phyloP scores from a whole-genome alignment of 2,329 filamentous ascomycete species.

The Teratosphaeria zuluensis region DNA sequence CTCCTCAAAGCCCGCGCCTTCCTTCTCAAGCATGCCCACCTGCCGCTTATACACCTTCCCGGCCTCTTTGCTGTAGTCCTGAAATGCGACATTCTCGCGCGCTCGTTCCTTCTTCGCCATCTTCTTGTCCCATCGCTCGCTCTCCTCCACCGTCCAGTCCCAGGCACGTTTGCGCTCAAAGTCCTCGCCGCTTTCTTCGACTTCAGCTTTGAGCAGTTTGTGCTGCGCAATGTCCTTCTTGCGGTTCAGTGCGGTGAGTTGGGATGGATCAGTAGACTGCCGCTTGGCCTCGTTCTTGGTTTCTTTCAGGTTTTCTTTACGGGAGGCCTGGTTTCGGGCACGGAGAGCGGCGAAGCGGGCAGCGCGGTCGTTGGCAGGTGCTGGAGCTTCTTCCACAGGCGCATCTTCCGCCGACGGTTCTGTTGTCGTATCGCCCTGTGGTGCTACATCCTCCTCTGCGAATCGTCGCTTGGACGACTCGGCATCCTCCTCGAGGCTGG shows the following conservation, averaged over 20 bases:
- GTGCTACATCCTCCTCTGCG: slow-evolving; percentile 13
- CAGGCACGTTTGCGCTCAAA: slow-evolving; percentile 97
- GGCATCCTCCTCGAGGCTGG: slow-evolving; percentile 19
- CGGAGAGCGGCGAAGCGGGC: slow-evolving; percentile 82
- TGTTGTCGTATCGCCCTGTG: slow-evolving; percentile 5
- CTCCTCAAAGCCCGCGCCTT: slow-evolving; percentile 16
- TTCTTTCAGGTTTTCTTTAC: slow-evolving; percentile 71
- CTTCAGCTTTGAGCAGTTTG: slow-evolving; percentile 87
- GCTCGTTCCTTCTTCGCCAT: slow-evolving; percentile 75
- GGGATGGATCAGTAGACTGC: slow-evolving; percentile 63
- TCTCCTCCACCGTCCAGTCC: slow-evolving; percentile 97
- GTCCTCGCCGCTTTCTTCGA: slow-evolving; percentile 74
- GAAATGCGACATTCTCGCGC: slow-evolving; percentile 78
- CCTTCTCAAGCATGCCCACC: slow-evolving; percentile 59
- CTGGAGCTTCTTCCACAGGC: slow-evolving; percentile 1
- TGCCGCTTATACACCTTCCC: slow-evolving; percentile 92
- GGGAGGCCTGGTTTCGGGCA: slow-evolving; percentile 48
- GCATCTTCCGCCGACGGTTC: slow-evolving; percentile 6
- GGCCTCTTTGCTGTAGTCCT: slow-evolving; percentile 78
- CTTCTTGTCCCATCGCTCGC: slow-evolving; percentile 85
- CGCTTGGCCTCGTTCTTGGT: slow-evolving; percentile 75
- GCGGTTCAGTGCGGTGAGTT: slow-evolving; percentile 69
- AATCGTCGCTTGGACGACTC: slow-evolving; percentile 29
- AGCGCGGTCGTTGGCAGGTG: slow-evolving; percentile 51
- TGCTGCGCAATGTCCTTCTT: slow-evolving; percentile 82